These are phyloP conservation scores for Escovopsis sp. DNA, from an alignment of 2,329 filamentous ascomycete genomes.

Conservation along the genomic window DNA sequence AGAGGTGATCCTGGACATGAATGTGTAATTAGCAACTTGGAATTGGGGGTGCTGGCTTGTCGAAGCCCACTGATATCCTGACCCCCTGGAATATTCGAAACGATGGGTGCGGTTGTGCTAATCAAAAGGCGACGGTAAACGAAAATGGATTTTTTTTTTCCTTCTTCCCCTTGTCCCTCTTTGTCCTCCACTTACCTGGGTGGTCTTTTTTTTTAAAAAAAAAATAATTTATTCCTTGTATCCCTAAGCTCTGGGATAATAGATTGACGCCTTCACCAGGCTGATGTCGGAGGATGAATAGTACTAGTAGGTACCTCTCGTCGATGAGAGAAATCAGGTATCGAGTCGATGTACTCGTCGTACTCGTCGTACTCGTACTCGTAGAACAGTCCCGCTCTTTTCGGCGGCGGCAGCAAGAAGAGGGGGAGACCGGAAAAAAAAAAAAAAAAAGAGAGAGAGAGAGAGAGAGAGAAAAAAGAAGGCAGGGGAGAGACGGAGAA, in stretches of 20 bases:
- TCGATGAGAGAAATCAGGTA: not conserved
- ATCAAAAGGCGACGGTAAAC: conserved; percentile 3
- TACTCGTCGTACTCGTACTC: no score
- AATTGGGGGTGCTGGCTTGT: conserved; percentile 2
- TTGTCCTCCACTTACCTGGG: no score
- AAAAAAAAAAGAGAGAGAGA: conserved; percentile 6
- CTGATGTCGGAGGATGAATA: no score
- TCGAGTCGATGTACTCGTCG: not conserved
- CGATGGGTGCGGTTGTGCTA: conserved; percentile 4
- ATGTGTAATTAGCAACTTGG: conserved; percentile 12
- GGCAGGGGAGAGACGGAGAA: not conserved
- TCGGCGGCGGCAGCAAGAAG: no score
- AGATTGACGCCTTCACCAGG: no score
- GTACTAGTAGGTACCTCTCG: no score
- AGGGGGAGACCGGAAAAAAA: conserved; percentile 1
- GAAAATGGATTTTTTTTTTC: not conserved
- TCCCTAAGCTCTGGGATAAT: no score
- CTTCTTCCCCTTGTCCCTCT: no score
- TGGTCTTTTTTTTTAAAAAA: not conserved
- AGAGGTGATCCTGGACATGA: conserved; percentile 2
- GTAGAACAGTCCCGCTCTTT: no score
- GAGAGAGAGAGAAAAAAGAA: conserved; percentile 9
- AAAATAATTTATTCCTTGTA: no score
- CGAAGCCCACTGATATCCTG: conserved; percentile 1
- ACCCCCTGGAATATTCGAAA: conserved; percentile 1